A percentile compares a stretch with the other conserved stretches of the same genome.
Conservation (phyloP, 2,329 filamentous ascomycete species). For the Aspergillus brunneoviolaceus region DNA sequence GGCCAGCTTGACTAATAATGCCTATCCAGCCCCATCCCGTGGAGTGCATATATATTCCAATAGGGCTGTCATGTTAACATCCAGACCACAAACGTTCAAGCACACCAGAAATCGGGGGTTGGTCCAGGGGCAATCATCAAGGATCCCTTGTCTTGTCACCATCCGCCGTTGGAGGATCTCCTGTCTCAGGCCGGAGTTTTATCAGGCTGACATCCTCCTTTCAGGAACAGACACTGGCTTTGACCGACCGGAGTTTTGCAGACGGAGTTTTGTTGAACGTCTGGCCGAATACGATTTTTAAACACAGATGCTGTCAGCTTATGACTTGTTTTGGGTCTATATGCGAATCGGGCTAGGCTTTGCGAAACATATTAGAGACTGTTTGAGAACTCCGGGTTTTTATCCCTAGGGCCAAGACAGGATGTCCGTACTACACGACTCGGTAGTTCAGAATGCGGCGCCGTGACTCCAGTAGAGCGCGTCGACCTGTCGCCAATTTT, state of each 20-base stretch:
- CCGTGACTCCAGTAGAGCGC: neutral
- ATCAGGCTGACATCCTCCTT: neutral
- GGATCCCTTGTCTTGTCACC: neutral
- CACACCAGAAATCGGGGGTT: neutral
- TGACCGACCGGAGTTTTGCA: slow-evolving; percentile 18
- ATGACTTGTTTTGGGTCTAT: neutral
- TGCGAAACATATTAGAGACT: neutral
- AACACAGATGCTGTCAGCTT: neutral
- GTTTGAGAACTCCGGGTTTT: neutral
- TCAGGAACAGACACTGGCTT: neutral
- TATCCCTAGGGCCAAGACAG: neutral
- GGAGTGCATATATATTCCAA: neutral
- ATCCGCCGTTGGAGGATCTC: neutral
- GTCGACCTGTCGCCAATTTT: neutral
- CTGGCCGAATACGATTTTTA: slow-evolving; percentile 1
- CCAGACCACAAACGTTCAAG: neutral
- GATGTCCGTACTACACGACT: neutral
- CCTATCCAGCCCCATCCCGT: neutral
- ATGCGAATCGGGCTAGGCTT: neutral
- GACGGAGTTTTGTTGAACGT: slow-evolving; percentile 15
- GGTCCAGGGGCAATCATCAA: neutral
- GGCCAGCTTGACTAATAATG: neutral
- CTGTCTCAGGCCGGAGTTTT: slow-evolving; percentile 1
- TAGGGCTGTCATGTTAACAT: neutral
- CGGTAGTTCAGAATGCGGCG: neutral